Evolutionary conservation across 305 asterid genomes (phyloP), one percentile per base, ranked within the genome.

Genomic region (Ilex paraguariensis): DNA sequence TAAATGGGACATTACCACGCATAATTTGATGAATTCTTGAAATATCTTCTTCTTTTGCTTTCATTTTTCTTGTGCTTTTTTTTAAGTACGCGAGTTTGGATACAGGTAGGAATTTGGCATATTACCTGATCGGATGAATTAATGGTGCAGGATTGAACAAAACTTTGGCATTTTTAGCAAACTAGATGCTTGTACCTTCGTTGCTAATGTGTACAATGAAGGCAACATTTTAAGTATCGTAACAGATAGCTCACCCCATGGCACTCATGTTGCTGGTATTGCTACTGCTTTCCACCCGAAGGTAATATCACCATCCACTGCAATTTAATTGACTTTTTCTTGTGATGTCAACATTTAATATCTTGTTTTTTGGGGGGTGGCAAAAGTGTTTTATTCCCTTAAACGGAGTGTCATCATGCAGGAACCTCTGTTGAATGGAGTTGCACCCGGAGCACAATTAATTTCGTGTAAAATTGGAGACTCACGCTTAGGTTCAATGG

Each of bases 361-460:
- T 8, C 42, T 36, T 36, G 9, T 5, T 36, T 36, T 36, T 36
- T 36, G 42, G 6, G 6, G 42, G 42, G 42, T 36, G 42, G 9
- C 6, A 36, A 36, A 52, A 52, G 10, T 52, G 28, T 16, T 14
- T 52, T 17, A 52, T 21, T 4, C 28, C 31, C 51, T 17, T 11
- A 48, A 57, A 53, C 66, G 15, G 62, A 31, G 57, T 59, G 53
- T 74, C 62, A 63, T 67, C 77, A 63, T 69, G 59, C 64, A 93
- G 99, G 99, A 93, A 71, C 95, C 96, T 66, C 77, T 90, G 78
- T 72, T 93, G 73, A 93, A 93, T 83, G 99, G 99, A 72, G 86
- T 93, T 80, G 99, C 99, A 66, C 99, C 99, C 70, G 99, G 99
- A 79, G 99, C 99, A 59, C 99, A 93, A 76, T 59, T 93, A 72